A percentile compares a stretch with the other conserved stretches of the same genome.
These are phyloP conservation scores for Teunomyces funiuensis DNA, from an alignment of 805 yeast species.

Conservation along the genomic window DNA sequence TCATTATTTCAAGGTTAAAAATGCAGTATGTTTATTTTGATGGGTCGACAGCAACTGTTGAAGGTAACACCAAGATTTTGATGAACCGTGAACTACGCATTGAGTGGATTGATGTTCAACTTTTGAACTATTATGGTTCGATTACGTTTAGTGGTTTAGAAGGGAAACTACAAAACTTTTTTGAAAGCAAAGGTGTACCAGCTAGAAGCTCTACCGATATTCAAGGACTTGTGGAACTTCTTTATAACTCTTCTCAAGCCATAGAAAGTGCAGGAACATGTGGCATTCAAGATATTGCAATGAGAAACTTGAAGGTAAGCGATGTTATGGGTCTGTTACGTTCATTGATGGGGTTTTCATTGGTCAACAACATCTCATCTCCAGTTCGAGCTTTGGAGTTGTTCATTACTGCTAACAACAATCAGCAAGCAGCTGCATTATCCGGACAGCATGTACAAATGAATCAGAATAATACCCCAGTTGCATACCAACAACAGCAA, in stretches of 20 bases:
- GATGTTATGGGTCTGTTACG: conserved; percentile 75
- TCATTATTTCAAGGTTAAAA: conserved; percentile 29
- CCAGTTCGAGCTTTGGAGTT: conserved; percentile 57
- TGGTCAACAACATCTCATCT: conserved; percentile 45
- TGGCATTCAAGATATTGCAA: conserved; percentile 65
- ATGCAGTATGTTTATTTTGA: conserved; percentile 52
- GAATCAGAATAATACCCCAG: background rate
- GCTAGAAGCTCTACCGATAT: conserved; percentile 8
- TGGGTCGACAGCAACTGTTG: conserved; percentile 65
- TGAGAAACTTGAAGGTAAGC: conserved; percentile 71
- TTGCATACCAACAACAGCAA: conserved; percentile 7
- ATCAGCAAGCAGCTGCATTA: conserved; percentile 19
- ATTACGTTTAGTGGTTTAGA: conserved; percentile 25
- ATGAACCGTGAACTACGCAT: conserved; percentile 63
- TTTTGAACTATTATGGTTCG: conserved; percentile 26
- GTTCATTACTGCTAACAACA: conserved; percentile 27
- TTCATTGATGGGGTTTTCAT: conserved; percentile 61
- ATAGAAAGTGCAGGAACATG: conserved; percentile 50
- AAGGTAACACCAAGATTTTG: conserved; percentile 60
- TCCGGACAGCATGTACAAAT: conserved; percentile 5
- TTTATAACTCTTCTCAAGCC: conserved; percentile 49
- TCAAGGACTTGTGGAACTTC: conserved; percentile 14
- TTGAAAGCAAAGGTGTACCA: conserved; percentile 10
- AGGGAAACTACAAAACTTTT: conserved; percentile 23
- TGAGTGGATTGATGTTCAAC: conserved; percentile 68